These are phyloP conservation scores for Epichloe sylvatica DNA, from an alignment of 2,329 filamentous ascomycete genomes.

Conservation along the genomic window DNA sequence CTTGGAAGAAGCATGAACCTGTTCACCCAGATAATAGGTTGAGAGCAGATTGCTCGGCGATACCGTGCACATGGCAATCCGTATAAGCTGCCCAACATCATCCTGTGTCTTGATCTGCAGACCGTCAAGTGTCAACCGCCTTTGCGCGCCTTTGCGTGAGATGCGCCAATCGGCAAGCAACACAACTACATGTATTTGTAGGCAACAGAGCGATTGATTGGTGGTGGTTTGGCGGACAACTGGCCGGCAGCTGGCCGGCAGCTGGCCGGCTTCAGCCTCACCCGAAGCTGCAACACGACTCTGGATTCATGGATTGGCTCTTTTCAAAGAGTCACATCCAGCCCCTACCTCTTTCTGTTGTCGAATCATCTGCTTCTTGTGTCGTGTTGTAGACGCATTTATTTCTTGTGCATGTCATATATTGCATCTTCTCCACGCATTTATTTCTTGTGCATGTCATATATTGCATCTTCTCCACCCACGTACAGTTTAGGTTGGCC, in stretches of 20 bases:
- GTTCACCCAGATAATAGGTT: no score
- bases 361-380: background rate
- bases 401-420: background rate
- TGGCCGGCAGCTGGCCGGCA: background rate
- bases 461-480: background rate
- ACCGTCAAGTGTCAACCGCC: background rate
- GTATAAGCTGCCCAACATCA: background rate
- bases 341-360: background rate
- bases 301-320: background rate
- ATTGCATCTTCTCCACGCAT: background rate
- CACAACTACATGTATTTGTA: no score
- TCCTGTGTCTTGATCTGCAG: background rate
- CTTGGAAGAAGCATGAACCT: no score
- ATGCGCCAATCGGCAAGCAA: background rate
- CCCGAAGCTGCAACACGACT: conserved; percentile 5
- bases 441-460: background rate
- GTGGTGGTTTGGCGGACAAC: background rate
- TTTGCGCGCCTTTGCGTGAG: background rate
- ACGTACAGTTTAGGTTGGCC: background rate
- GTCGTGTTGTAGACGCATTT: background rate
- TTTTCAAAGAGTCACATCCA: background rate
- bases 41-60: background rate
- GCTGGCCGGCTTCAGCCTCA: background rate
- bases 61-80: background rate
- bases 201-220: background rate